Base-by-base conservation (phyloP, 2,329 filamentous ascomycete genomes). In the Talaromyces rugulosus region DNA sequence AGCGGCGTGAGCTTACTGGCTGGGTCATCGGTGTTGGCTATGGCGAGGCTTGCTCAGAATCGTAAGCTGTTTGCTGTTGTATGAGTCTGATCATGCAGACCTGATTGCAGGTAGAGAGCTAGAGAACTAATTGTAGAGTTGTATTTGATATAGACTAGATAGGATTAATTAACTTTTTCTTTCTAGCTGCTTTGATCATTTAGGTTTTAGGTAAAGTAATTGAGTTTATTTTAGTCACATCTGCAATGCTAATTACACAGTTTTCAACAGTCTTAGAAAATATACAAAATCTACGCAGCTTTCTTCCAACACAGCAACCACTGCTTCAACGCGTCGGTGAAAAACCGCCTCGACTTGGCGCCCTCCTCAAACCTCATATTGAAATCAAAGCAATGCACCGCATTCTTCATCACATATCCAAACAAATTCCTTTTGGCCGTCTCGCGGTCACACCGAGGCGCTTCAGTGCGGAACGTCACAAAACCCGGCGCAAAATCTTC, bases 371-470 rank as follows among this genome's bases (percentile, higher is more conserved):
- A 74, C 4, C 61, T 63, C 2, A 69, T 69, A 44, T 72, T 69
- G 59, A 83, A 79, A 69, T 84, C 82, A 67, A 77, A 82, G 59
- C 77, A 80, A 71, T 84, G 82, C 68, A 79, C 72, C 11, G 78
- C 77, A n/a, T 78, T 72, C 3, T 67, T 56, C 61, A 84, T 69
- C 11, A 81, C 66, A 64, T 80, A 79, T 2, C 81, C 82, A 64
- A 84, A 84, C 0, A 84, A 63, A n/a, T 74, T 72, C 11, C 72
- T 67, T 60, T 70, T 60, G 0, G 64, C 64, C 0, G 75, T 77
- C 50, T 71, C 65, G 27, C 72, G 69, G 8, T 78, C 77, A 61
- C 82, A 84, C 18, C 68, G 66, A 0, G 81, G 81, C 16, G 81
- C 74, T 0, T 77, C 66, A 3, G 74, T 75, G 1, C 78, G 77